Evolutionary conservation across 2,329 filamentous ascomycete species (phyloP), one percentile per base, ranked within the genome.

Genomic region (Sphaerulina musiva): DNA sequence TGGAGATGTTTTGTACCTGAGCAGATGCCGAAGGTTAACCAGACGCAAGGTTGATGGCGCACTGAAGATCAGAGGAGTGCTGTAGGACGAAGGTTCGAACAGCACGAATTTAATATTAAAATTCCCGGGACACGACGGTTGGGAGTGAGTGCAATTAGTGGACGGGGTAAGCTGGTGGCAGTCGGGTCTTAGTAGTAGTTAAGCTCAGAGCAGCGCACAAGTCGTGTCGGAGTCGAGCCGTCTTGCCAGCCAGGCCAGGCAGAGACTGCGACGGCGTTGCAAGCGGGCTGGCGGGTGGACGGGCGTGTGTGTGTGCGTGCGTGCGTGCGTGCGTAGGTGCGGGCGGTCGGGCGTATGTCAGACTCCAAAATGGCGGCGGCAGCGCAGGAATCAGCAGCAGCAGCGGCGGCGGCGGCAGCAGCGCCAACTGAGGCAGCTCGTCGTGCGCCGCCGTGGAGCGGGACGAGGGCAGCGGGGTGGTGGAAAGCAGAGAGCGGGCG

Each of bases 1-100:
- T 51, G 51, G 12, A 51, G 55, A 53, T 50, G 59, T 58, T 59
- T 59, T 62, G 60, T 56, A 58, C 57, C 59, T 59, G 57, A 45
- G 40, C 54, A 55, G 51, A 58, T 51, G 57, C 46, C 53, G 56
- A 60, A 60, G 59, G 58, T 59, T 60, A 57, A 62, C 40, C 53
- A 44, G 48, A 56, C 46, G 58, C 59, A 55, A 62, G 59, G 59
- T 62, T 62, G 58, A 57, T 60, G 58, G 59, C 59, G 59, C 55
- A 60, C 55, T 54, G 59, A 43, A 56, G 55, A 58, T 38, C 34
- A 38, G 34, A 38, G 34, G 34, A 29, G 26, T 6, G 26, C 26
- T 38, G 34, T 38, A 38, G 34, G 34, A 38, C 34, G 34, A 38
- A 38, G 7, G 34, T 38, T 38, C 34, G 34, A 11, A 4, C 34